Conservation (phyloP, 495 filamentous ascomycete genomes). For the Penicillium bovifimosum region DNA sequence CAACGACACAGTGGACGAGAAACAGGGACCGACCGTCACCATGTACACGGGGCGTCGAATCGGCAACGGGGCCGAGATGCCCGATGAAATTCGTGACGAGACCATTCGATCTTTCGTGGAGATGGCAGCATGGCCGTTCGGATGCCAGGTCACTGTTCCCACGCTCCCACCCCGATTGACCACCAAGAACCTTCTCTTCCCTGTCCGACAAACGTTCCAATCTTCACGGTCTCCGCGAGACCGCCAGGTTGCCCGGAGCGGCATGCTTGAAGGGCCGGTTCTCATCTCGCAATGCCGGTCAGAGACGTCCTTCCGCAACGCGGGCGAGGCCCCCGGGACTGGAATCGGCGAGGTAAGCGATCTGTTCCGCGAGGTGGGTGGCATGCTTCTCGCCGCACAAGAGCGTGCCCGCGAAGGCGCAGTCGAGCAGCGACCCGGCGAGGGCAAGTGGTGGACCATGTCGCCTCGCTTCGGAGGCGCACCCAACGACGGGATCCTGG, state of each 20-base stretch:
- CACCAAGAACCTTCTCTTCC: slow-evolving; percentile 48
- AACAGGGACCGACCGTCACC: slow-evolving; percentile 9
- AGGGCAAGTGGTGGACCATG: slow-evolving; percentile 77
- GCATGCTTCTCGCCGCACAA: slow-evolving; percentile 72
- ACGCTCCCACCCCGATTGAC: slow-evolving; percentile 57
- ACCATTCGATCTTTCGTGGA: slow-evolving; percentile 69
- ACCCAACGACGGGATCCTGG: slow-evolving; percentile 57
- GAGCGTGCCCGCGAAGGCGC: slow-evolving; percentile 70
- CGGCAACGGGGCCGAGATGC: slow-evolving; percentile 65
- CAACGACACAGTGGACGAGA: not conserved
- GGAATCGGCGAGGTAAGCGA: slow-evolving; percentile 57
- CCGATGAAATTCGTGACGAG: slow-evolving; percentile 65
- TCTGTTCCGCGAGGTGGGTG: slow-evolving; percentile 66
- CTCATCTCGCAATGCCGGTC: slow-evolving; percentile 53
- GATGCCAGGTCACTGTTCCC: slow-evolving; percentile 62
- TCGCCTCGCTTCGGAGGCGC: slow-evolving; percentile 73
- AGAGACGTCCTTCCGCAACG: slow-evolving; percentile 48
- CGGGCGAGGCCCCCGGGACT: slow-evolving; percentile 35
- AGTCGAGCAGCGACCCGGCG: slow-evolving; percentile 59
- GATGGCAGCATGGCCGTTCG: slow-evolving; percentile 72
- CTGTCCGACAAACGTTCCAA: slow-evolving; percentile 49
- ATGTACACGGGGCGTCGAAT: slow-evolving; percentile 53
- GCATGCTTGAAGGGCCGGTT: slow-evolving; percentile 71
- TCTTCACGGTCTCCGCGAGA: slow-evolving; percentile 65
- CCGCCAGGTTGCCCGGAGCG: slow-evolving; percentile 61